Conservation (phyloP, 441 rosid species). For the Iberis amara region DNA sequence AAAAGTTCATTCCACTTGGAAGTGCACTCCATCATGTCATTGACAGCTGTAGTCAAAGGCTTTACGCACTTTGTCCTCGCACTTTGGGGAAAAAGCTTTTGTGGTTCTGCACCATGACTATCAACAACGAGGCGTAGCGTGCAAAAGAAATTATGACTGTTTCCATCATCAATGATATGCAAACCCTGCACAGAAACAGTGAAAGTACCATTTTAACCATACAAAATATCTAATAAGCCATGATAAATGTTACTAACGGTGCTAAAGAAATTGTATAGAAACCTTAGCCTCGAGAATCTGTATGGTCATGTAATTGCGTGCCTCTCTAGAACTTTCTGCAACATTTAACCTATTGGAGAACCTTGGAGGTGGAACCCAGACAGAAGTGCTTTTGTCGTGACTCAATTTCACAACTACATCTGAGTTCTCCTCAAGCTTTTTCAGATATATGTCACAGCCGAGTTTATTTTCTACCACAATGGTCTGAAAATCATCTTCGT, state of each 20-base stretch:
- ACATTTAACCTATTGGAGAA: conserved; percentile 81
- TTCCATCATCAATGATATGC: conserved; percentile 82
- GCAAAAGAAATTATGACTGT: conserved; percentile 85
- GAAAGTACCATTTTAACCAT: conserved; percentile 20
- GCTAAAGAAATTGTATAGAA: conserved; percentile 12
- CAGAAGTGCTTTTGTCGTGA: conserved; percentile 51
- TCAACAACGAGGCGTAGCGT: conserved; percentile 81
- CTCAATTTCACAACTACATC: conserved; percentile 51
- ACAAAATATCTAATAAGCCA: background rate
- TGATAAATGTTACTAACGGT: conserved; percentile 1
- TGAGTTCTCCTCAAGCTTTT: conserved; percentile 62
- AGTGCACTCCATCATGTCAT: conserved; percentile 40
- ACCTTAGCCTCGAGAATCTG: conserved; percentile 97
- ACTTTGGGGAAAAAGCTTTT: conserved; percentile 94
- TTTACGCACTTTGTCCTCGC: conserved; percentile 96
- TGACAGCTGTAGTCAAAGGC: conserved; percentile 46
- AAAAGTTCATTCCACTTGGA: conserved; percentile 97
- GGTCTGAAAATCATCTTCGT: conserved; percentile 94
- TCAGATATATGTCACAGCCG: conserved; percentile 78
- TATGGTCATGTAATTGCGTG: conserved; percentile 66
- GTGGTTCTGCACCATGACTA: conserved; percentile 78
- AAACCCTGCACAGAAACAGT: conserved; percentile 55
- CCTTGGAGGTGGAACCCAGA: conserved; percentile 97
- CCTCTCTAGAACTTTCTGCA: conserved; percentile 76
- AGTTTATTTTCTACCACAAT: conserved; percentile 81